Conservation (phyloP, 2,329 filamentous ascomycete species). For the Botrytis paeoniae region DNA sequence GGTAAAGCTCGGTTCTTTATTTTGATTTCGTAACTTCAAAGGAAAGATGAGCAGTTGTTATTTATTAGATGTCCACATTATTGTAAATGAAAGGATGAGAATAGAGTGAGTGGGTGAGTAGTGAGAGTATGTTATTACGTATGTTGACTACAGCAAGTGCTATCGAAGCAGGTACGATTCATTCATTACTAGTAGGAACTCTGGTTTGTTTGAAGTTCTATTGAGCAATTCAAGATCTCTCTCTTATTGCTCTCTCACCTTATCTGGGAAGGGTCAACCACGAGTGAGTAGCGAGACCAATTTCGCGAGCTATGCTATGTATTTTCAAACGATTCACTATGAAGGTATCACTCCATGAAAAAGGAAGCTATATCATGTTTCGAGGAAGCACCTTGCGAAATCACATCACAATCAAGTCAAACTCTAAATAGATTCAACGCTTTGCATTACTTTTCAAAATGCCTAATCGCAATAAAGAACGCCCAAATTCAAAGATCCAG, state of each 20-base stretch:
- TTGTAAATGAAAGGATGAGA: neutral
- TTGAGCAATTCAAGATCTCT: neutral
- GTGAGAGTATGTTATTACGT: neutral
- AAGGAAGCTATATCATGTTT: neutral
- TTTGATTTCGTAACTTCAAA: neutral
- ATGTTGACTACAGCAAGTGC: neutral
- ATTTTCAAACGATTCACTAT: neutral
- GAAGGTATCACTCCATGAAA: neutral
- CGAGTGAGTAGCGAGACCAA: neutral
- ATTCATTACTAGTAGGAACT: neutral
- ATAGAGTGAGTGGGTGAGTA: neutral
- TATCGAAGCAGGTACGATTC: neutral
- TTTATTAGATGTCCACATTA: neutral
- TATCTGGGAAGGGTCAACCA: neutral
- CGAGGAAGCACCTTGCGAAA: neutral
- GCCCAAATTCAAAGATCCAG: neutral
- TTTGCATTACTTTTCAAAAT: neutral
- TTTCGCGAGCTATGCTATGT: neutral
- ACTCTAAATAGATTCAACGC: conserved; percentile 4
- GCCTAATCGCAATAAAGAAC: conserved; percentile 6
- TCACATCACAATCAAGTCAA: conserved; percentile 1
- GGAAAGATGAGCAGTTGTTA: neutral
- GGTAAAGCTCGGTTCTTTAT: neutral
- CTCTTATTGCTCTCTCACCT: neutral
- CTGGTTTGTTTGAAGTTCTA: neutral